Percentiles rank a stretch among this genome's conserved stretches.
These are phyloP conservation scores for Aspergillus versicolor DNA, from an alignment of 2,329 filamentous ascomycete genomes.

Conservation along the genomic window DNA sequence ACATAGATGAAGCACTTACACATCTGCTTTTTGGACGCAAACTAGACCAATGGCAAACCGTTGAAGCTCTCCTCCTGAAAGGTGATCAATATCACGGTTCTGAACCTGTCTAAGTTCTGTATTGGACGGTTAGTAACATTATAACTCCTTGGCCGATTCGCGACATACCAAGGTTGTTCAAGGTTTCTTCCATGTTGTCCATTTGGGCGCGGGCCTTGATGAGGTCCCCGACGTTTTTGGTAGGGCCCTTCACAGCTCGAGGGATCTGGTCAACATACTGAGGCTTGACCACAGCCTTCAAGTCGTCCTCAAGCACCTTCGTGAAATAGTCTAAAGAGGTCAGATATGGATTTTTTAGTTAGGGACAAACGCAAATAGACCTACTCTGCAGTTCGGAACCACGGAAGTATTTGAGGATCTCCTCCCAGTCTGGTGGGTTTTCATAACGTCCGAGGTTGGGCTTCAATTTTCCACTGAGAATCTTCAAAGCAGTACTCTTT, in stretches of 20 bases:
- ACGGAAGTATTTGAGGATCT: slow-evolving; percentile 97
- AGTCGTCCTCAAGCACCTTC: slow-evolving; percentile 92
- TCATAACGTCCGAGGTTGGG: slow-evolving; percentile 94
- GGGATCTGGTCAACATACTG: slow-evolving; percentile 99
- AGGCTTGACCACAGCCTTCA: slow-evolving; percentile 97
- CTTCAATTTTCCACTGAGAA: slow-evolving; percentile 97
- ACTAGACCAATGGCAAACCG: slow-evolving; percentile 96
- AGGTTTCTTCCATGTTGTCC: slow-evolving; percentile 77
- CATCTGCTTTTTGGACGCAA: slow-evolving; percentile 92
- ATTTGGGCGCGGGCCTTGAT: slow-evolving; percentile 75
- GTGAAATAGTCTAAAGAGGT: slow-evolving; percentile 82
- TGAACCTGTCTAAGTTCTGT: slow-evolving; percentile 81
- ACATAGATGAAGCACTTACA: slow-evolving; percentile 50
- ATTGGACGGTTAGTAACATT: slow-evolving; percentile 42
- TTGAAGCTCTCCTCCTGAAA: slow-evolving; percentile 97
- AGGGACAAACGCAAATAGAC: slow-evolving; percentile 30
- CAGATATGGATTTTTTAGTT: slow-evolving; percentile 7
- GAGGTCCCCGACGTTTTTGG: slow-evolving; percentile 76
- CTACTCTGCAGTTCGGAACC: slow-evolving; percentile 94
- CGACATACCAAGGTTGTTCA: slow-evolving; percentile 66
- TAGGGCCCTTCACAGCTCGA: slow-evolving; percentile 77
- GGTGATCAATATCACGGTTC: slow-evolving; percentile 83
- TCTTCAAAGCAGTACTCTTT: slow-evolving; percentile 99
- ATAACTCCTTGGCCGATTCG: background rate
- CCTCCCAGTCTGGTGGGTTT: slow-evolving; percentile 98